Conservation (phyloP, 225 moss, liverwort and hornwort species). For the Thuidium tamariscinum region DNA sequence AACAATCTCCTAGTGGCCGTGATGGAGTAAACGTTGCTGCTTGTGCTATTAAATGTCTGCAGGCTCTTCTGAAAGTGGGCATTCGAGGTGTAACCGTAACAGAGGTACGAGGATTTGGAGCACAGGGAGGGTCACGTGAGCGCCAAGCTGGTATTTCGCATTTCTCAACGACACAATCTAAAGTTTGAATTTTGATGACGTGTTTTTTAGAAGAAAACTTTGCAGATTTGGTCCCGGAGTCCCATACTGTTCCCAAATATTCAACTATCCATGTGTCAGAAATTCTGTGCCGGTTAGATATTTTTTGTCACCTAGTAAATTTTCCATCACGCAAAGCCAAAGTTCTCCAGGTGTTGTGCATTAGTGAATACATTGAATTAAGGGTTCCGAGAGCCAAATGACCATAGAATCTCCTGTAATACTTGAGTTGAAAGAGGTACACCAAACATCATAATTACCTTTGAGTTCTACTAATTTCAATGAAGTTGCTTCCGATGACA, state of each 20-base stretch:
- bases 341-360: neutral
- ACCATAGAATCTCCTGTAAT: neutral
- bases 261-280: neutral
- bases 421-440: neutral
- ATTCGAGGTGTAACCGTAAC: conserved; percentile 60
- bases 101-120: conserved; percentile 54
- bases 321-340: neutral
- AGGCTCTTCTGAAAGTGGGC: conserved; percentile 61
- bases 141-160: conserved; percentile 46
- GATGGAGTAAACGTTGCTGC: neutral
- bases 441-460: neutral
- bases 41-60: neutral
- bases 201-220: neutral
- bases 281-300: neutral
- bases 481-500: neutral
- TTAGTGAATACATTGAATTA: neutral
- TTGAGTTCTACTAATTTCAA: neutral
- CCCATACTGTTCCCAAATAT: neutral
- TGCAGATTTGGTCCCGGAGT: neutral
- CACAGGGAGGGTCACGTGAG: conserved; percentile 63
- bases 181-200: neutral
- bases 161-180: neutral
- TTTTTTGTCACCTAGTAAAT: neutral
- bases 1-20: neutral
- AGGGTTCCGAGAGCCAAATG: neutral